phyloP scores from a whole-genome alignment of 177 flowering plant genomes.

The Tripterygium wilfordii region DNA sequence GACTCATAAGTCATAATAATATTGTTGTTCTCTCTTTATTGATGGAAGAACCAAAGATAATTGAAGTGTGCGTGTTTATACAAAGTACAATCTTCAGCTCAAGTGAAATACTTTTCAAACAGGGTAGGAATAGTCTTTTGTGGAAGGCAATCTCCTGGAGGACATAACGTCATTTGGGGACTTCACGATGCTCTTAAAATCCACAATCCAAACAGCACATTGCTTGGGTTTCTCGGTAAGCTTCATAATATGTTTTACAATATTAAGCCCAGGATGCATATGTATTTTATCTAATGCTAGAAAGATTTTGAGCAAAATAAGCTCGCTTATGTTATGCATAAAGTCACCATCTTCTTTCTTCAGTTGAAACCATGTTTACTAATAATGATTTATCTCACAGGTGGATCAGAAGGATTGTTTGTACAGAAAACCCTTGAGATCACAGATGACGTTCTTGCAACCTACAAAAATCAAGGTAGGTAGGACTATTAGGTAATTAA shows the following conservation, averaged over 20 bases:
- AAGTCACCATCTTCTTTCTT: too few species aligned
- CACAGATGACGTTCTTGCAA: slow-evolving; percentile 71
- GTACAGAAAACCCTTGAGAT: slow-evolving; percentile 90
- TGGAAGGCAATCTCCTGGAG: slow-evolving; percentile 99
- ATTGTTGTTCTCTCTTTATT: too few species aligned
- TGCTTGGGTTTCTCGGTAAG: slow-evolving; percentile 93
- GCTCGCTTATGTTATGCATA: too few species aligned
- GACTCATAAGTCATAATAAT: too few species aligned
- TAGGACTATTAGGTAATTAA: background rate
- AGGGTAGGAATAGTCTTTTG: slow-evolving; percentile 97
- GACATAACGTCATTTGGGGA: slow-evolving; percentile 99
- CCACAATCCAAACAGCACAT: slow-evolving; percentile 66
- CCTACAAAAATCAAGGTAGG: slow-evolving; percentile 95
- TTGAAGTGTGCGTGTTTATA: too few species aligned
- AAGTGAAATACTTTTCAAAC: slow-evolving; percentile 18
- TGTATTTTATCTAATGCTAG: too few species aligned
- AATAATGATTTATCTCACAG: slow-evolving; percentile 37
- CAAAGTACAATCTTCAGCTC: too few species aligned
- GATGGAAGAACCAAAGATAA: too few species aligned
- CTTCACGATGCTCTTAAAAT: slow-evolving; percentile 67
- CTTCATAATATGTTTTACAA: too few species aligned
- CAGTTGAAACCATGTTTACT: too few species aligned
- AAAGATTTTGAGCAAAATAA: too few species aligned
- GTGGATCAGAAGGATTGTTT: slow-evolving; percentile 96
- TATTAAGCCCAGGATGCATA: too few species aligned